Percentiles rank a stretch among this genome's conserved stretches.
Evolutionary conservation across 2,329 filamentous ascomycete genomes (phyloP).

Genomic region (Triangularia setosa): DNA sequence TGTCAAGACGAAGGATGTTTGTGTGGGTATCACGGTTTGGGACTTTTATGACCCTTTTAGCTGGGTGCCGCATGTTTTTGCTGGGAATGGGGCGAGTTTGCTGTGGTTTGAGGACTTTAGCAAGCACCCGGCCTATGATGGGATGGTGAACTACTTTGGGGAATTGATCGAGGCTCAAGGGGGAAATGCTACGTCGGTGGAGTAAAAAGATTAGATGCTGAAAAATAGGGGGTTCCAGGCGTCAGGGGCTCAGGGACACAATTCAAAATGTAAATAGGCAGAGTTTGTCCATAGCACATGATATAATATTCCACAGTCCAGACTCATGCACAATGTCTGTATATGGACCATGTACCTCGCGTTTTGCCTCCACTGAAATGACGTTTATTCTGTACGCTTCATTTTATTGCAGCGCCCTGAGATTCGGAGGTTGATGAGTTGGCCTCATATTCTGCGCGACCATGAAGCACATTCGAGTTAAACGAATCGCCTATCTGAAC

Average conservation of each 20-base stretch:
- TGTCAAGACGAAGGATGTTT: slow-evolving; percentile 30
- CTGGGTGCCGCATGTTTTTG: slow-evolving; percentile 36
- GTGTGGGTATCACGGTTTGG: slow-evolving; percentile 41
- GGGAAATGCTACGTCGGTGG: not conserved
- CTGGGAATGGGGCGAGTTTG: slow-evolving; percentile 33
- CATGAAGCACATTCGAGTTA: too few relatives aligned
- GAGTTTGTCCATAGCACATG: too few relatives aligned
- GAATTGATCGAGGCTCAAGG: slow-evolving; percentile 5
- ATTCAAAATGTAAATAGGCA: too few relatives aligned
- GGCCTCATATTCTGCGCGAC: too few relatives aligned
- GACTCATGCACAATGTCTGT: too few relatives aligned
- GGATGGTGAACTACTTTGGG: slow-evolving; percentile 35
- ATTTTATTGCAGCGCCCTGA: too few relatives aligned
- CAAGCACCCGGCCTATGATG: slow-evolving; percentile 35
- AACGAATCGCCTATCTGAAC: too few relatives aligned
- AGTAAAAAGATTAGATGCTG: not conserved
- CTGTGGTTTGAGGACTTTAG: slow-evolving; percentile 34
- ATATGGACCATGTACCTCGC: too few relatives aligned
- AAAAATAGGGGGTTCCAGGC: not conserved
- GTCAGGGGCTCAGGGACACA: not conserved
- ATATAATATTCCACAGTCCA: too few relatives aligned
- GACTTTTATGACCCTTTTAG: slow-evolving; percentile 39
- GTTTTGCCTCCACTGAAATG: too few relatives aligned
- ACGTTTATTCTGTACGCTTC: too few relatives aligned
- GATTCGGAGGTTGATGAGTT: too few relatives aligned